These are phyloP conservation scores for Candida awuae DNA, from an alignment of 805 yeast genomes.

Conservation along the genomic window DNA sequence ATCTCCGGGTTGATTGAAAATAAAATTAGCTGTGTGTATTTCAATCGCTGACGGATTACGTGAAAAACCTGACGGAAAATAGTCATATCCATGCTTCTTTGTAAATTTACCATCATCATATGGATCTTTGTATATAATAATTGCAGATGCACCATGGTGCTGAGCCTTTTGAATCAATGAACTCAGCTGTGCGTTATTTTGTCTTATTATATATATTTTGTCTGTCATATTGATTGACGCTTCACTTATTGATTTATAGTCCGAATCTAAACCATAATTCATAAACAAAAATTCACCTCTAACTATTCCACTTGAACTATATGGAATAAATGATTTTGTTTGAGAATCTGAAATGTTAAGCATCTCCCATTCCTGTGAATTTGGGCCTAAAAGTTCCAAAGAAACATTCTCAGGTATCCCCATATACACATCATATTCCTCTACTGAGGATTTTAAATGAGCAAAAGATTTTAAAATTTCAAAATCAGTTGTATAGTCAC, in stretches of 20 bases:
- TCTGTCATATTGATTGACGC: constrained; percentile 38
- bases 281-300: constrained; percentile 48
- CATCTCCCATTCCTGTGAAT: constrained; percentile 41
- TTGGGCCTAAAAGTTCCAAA: constrained; percentile 37
- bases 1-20: constrained; percentile 62
- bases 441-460: constrained; percentile 37
- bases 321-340: constrained; percentile 54
- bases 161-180: constrained; percentile 56
- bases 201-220: constrained; percentile 54
- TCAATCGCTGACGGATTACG: constrained; percentile 54
- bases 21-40: constrained; percentile 51
- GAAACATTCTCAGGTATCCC: constrained; percentile 43
- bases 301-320: constrained; percentile 57
- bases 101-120: constrained; percentile 54
- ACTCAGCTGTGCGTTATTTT: constrained; percentile 44
- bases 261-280: constrained; percentile 52
- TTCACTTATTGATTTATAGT: constrained; percentile 37
- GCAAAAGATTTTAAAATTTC: constrained; percentile 13
- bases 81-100: constrained; percentile 43
- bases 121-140: constrained; percentile 49
- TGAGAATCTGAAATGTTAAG: too few species aligned
- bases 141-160: constrained; percentile 53
- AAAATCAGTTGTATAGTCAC: constrained; percentile 15
- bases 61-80: constrained; percentile 61
- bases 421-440: constrained; percentile 50